Conservation (phyloP, 208 protist genomes). For the Plasmodiophora brassicae region DNA sequence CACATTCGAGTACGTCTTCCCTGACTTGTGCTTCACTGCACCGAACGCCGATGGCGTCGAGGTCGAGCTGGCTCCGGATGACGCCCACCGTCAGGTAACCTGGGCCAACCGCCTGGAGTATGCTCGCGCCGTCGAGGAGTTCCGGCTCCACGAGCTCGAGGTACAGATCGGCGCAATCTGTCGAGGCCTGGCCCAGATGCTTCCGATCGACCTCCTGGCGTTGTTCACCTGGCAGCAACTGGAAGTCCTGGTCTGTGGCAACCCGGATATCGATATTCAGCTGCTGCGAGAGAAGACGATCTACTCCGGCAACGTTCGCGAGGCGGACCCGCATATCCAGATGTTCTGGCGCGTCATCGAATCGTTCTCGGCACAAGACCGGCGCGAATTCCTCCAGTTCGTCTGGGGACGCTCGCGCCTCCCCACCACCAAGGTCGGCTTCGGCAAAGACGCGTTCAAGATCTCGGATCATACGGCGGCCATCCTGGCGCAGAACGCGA, state of each 20-base stretch:
- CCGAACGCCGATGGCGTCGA: not conserved
- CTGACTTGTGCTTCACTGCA: not conserved
- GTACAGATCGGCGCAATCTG: conserved; percentile 14
- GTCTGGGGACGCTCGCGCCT: conserved; percentile 11
- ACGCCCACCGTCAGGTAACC: not conserved
- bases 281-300: conserved; percentile 21
- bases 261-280: conserved; percentile 27
- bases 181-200: not conserved
- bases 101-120: conserved; percentile 2
- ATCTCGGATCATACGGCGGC: conserved; percentile 4
- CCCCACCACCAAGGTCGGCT: conserved; percentile 19
- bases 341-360: conserved; percentile 34
- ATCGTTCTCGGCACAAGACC: conserved; percentile 23
- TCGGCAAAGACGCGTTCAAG: conserved; percentile 27
- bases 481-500: not conserved
- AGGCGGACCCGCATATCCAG: not conserved
- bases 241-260: conserved; percentile 19
- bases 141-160: not conserved
- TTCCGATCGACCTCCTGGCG: not conserved
- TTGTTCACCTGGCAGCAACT: conserved; percentile 32
- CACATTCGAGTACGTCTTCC: not conserved
- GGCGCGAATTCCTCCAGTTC: conserved; percentile 20
- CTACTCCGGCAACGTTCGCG: not conserved
- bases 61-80: not conserved
- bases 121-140: conserved; percentile 6